phyloP scores from a whole-genome alignment of 1,284 basidiomycete species.

The Veloporphyrellus conicus region DNA sequence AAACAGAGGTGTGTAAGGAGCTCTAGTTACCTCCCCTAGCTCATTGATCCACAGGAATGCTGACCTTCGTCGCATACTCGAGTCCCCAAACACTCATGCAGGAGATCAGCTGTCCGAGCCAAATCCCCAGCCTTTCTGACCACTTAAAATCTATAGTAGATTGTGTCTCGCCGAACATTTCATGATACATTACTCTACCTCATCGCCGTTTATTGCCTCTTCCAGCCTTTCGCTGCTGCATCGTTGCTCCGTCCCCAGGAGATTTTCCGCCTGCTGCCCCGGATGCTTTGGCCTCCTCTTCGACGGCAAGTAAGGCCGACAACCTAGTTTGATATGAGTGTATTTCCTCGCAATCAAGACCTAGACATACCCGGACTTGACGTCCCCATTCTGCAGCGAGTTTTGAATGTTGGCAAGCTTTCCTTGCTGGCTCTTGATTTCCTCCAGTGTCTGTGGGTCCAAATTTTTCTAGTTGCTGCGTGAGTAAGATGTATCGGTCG shows the following conservation, averaged over 20 bases:
- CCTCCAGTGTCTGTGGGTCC: slow-evolving; percentile 72
- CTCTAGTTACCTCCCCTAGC: background rate
- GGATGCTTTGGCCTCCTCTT: slow-evolving; percentile 32
- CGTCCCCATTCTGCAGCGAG: slow-evolving; percentile 54
- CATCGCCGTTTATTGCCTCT: slow-evolving; percentile 31
- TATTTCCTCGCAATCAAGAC: slow-evolving; percentile 1
- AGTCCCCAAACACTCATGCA: slow-evolving; percentile 38
- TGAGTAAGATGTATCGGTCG: slow-evolving; percentile 8
- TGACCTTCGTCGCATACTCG: slow-evolving; percentile 52
- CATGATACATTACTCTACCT: slow-evolving; percentile 7
- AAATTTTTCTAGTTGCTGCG: slow-evolving; percentile 57
- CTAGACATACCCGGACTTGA: slow-evolving; percentile 49
- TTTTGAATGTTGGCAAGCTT: slow-evolving; percentile 57
- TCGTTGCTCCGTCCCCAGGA: slow-evolving; percentile 16
- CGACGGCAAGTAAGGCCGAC: slow-evolving; percentile 35
- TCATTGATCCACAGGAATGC: slow-evolving; percentile 46
- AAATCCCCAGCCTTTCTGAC: slow-evolving; percentile 3
- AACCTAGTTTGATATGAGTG: slow-evolving; percentile 32
- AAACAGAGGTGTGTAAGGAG: slow-evolving; percentile 52
- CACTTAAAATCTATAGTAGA: slow-evolving; percentile 1
- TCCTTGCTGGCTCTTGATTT: slow-evolving; percentile 65
- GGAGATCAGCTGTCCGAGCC: slow-evolving; percentile 8
- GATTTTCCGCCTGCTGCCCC: slow-evolving; percentile 12
- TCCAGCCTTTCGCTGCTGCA: slow-evolving; percentile 31
- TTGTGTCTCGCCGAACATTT: background rate